Conservation (phyloP, 306 rosid genomes). For the Fagus sylvatica region DNA sequence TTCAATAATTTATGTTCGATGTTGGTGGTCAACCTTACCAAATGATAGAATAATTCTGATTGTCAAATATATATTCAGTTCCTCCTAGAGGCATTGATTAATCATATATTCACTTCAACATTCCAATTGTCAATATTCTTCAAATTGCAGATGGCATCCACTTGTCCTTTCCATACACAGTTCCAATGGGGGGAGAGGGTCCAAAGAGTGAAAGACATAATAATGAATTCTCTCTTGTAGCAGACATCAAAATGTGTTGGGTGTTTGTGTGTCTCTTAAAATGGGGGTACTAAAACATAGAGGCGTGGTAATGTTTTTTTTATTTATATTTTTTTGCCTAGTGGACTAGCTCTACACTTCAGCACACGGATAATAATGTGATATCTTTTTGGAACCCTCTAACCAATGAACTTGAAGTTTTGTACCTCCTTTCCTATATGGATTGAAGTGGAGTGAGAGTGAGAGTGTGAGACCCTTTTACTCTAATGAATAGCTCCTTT, state of each 20-base stretch:
- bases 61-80: neutral
- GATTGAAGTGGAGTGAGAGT: no score
- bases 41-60: neutral
- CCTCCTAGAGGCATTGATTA: neutral
- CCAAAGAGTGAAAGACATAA: no score
- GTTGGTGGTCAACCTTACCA: neutral
- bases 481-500: neutral
- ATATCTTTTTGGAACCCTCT: neutral
- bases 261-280: slow-evolving; percentile 12
- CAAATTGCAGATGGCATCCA: neutral
- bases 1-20: no score
- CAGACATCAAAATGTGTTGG: neutral
- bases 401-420: neutral
- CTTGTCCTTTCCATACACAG: neutral
- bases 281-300: slow-evolving; percentile 3
- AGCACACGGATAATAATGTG: slow-evolving; percentile 1
- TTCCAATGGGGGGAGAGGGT: neutral
- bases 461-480: neutral
- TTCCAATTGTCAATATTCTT: neutral
- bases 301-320: neutral
- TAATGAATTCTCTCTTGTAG: neutral
- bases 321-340: slow-evolving; percentile 2
- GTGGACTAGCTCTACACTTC: slow-evolving; percentile 4
- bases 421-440: no score
- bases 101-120: neutral